Conservation (phyloP, 169 alveolate genomes). For the Cryptosporidium sp. region DNA sequence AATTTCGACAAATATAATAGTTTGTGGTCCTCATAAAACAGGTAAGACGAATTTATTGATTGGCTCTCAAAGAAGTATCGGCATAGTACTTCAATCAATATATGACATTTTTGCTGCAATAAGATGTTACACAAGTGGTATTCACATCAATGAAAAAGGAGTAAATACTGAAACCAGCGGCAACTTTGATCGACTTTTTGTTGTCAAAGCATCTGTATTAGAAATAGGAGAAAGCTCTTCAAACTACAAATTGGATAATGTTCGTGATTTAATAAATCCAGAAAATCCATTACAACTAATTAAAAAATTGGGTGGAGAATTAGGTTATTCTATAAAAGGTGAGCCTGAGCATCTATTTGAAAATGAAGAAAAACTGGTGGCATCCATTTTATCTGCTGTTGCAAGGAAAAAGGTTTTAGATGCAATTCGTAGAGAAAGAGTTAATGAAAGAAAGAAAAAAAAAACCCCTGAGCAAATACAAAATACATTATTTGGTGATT, state of each 20-base stretch:
- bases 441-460: constrained; percentile 1
- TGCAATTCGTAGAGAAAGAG: constrained; percentile 45
- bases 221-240: constrained; percentile 63
- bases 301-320: constrained; percentile 39
- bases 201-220: constrained; percentile 72
- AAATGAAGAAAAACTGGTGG: constrained; percentile 69
- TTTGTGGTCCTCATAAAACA: constrained; percentile 74
- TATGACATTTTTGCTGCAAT: constrained; percentile 72
- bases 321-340: constrained; percentile 59
- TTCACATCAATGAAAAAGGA: constrained; percentile 30
- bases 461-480: constrained; percentile 35
- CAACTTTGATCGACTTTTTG: constrained; percentile 64
- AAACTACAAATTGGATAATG: constrained; percentile 34
- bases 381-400: constrained; percentile 53
- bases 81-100: constrained; percentile 45
- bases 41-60: constrained; percentile 52
- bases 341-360: constrained; percentile 67
- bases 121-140: constrained; percentile 57
- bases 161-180: constrained; percentile 45
- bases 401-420: constrained; percentile 64
- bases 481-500: constrained; percentile 50
- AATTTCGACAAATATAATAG: constrained; percentile 56
- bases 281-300: constrained; percentile 62
- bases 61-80: constrained; percentile 75
- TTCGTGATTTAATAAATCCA: constrained; percentile 66